A percentile compares a stretch with the other conserved stretches of the same genome.
phyloP scores from a whole-genome alignment of 331 rosid species.

The Erythrophleum ivorense region DNA sequence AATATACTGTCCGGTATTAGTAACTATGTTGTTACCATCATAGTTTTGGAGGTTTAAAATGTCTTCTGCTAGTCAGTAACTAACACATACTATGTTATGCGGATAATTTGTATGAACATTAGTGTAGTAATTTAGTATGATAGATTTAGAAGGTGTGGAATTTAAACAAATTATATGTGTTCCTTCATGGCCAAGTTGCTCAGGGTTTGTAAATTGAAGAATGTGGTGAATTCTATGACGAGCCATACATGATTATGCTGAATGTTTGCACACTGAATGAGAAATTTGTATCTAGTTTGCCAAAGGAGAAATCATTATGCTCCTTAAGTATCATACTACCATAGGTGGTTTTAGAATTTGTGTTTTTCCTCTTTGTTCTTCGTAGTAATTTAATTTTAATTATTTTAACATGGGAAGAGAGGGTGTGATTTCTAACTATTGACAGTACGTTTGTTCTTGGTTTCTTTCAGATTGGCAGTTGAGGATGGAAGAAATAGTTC shows the following conservation, averaged over 20 bases:
- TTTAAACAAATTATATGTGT: slow-evolving; percentile 19
- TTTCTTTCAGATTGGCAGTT: slow-evolving; percentile 46
- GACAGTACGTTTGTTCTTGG: slow-evolving; percentile 11
- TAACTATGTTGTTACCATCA: too few relatives aligned
- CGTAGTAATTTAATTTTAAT: background rate
- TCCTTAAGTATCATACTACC: background rate
- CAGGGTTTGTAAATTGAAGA: slow-evolving; percentile 1
- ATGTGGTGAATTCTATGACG: background rate
- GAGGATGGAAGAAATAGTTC: slow-evolving; percentile 47
- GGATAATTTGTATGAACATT: background rate
- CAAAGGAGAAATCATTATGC: background rate
- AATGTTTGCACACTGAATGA: background rate
- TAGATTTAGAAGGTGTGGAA: background rate
- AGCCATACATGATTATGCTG: background rate
- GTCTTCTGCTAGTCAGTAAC: background rate
- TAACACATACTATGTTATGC: background rate
- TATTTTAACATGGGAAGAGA: background rate
- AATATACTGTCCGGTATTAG: too few relatives aligned
- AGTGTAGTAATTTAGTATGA: background rate
- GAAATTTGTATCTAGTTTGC: too few relatives aligned
- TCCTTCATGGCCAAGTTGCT: background rate
- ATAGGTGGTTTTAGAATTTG: background rate
- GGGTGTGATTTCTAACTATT: slow-evolving; percentile 8
- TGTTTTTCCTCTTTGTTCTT: background rate
- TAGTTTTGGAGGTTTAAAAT: background rate